These are phyloP conservation scores for Gnaphalium uliginosum DNA, from an alignment of 129 eudicot genomes.

Conservation along the genomic window DNA sequence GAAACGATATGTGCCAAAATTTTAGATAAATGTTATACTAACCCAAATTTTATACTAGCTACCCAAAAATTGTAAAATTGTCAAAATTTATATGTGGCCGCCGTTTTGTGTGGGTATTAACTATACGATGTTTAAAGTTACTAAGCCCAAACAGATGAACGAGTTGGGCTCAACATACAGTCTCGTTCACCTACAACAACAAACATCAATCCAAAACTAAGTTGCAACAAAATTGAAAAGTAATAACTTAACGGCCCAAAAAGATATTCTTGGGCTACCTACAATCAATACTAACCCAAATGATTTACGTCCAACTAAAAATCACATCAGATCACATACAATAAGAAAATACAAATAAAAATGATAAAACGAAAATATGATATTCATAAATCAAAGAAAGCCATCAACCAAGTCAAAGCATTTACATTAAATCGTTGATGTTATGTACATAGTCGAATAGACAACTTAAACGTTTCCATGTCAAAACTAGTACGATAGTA, in stretches of 20 bases:
- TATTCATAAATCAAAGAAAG: background rate
- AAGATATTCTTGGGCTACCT: too few species aligned
- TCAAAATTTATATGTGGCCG: too few species aligned
- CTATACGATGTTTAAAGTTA: too few species aligned
- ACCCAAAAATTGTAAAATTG: too few species aligned
- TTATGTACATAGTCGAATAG: background rate
- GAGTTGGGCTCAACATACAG: background rate
- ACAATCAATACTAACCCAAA: background rate
- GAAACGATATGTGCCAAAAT: too few species aligned
- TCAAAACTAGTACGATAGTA: background rate
- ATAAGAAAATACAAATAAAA: background rate
- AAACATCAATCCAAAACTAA: background rate
- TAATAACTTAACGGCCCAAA: too few species aligned
- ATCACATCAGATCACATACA: too few species aligned
- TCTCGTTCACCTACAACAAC: background rate
- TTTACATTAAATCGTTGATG: background rate
- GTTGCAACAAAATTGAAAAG: too few species aligned
- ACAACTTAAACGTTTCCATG: background rate
- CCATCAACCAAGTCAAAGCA: background rate
- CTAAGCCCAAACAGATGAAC: background rate
- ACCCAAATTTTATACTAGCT: too few species aligned
- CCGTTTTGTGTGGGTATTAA: too few species aligned
- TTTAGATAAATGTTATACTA: too few species aligned
- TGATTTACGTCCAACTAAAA: background rate
- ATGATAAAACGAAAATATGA: too few species aligned